Evolutionary conservation across 768 basidiomycete genomes (phyloP), one percentile per base, ranked within the genome.

Genomic region (Phallus indusiatus): DNA sequence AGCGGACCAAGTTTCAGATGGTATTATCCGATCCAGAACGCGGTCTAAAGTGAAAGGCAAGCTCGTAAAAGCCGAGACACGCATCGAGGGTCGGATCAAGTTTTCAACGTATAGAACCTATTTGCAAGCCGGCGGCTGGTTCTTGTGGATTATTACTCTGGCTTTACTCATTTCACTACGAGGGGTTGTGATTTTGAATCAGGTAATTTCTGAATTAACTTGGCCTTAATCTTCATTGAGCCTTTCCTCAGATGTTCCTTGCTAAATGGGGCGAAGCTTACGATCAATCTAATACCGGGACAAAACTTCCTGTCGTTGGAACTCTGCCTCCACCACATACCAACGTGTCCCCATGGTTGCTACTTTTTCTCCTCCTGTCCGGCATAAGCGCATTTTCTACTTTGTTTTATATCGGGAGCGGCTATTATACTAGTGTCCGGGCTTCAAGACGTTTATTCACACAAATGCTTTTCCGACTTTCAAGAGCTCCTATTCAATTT

Each of bases 221-320:
- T 51, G 54, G 53, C 28, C 54, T 7, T 37, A 10, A 21, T 22
- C 50, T 14, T 10, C 4, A 10, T 11, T 42, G 14, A 10, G 12
- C 42, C 12, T 42, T 61, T 51, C 28, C 35, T 18, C 60, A 87
- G 83, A 73, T 86, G 21, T 88, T 83, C 67, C 73, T 88, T 18
- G 82, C 85, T 5, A 74, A 73, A 37, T 88, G 85, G 85, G 81
- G 84, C 10, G 83, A 85, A 66, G 84, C 85, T 12, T 86, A 86
- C 61, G 67, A 72, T 35, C 63, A 63, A n/a, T 64, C 63, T 60
- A 35, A 53, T 20, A 46, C 18, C 10, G 28, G 63, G 37, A 61
- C 60, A 14, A 54, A 66, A 33, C 49, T 47, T 36, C 50, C 68
- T n/a, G 28, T 62, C 21, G 52, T 56, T 2, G 24, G 20, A 2